phyloP scores from a whole-genome alignment of 2,329 filamentous ascomycete species.

The Aspergillus intermedius region DNA sequence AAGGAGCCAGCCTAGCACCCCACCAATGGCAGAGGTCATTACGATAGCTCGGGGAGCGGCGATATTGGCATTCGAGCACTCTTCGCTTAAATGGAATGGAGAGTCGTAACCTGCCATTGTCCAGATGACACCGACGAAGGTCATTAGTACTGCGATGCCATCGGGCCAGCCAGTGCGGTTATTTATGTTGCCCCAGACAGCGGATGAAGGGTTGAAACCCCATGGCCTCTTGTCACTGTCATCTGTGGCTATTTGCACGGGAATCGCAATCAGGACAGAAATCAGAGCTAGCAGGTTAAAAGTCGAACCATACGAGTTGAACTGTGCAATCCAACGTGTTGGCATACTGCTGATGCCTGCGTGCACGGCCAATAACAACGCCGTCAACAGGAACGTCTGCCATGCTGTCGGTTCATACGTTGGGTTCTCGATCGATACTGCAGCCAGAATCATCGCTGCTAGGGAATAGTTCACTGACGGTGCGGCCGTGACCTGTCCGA shows the following conservation, averaged over 20 bases:
- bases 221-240: constrained; percentile 20
- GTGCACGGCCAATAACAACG: constrained; percentile 62
- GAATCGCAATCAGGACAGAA: constrained; percentile 63
- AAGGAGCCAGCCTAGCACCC: constrained; percentile 64
- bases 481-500: constrained; percentile 59
- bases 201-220: constrained; percentile 52
- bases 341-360: constrained; percentile 62
- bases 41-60: constrained; percentile 67
- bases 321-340: constrained; percentile 61
- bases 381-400: constrained; percentile 63
- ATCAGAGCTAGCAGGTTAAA: constrained; percentile 65
- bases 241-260: constrained; percentile 51
- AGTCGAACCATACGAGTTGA: constrained; percentile 63
- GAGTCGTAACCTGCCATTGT: constrained; percentile 63
- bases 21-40: constrained; percentile 60
- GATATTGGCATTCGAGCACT: constrained; percentile 66
- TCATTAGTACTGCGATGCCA: constrained; percentile 63
- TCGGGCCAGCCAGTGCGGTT: constrained; percentile 61
- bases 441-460: constrained; percentile 64
- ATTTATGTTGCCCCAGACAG: constrained; percentile 62
- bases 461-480: constrained; percentile 62
- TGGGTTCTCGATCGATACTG: constrained; percentile 61
- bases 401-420: constrained; percentile 58
- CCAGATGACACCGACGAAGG: constrained; percentile 65
- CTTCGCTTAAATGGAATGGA: constrained; percentile 67